Evolutionary conservation across 768 basidiomycete species (phyloP).

Genomic region (Tylopilus plumbeoviolaceoides): DNA sequence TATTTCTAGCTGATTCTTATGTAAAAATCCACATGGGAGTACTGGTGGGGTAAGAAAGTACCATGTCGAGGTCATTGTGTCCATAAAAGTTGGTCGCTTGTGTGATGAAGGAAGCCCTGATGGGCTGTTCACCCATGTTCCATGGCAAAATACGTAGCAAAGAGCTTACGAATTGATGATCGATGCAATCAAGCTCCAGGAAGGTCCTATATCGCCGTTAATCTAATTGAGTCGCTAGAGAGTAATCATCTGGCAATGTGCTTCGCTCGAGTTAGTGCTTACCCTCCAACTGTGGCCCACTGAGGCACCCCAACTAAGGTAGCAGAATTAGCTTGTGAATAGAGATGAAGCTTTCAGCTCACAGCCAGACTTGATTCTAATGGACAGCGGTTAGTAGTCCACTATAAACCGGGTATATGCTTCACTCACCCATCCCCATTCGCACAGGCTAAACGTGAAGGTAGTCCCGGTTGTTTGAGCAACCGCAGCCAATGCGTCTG

Average conservation of each 20-base stretch:
- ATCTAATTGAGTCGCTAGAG: constrained; percentile 7
- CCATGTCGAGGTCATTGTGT: constrained; percentile 64
- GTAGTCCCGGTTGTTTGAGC: constrained; percentile 47
- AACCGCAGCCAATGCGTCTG: constrained; percentile 47
- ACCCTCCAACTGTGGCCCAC: constrained; percentile 43
- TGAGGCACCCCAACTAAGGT: constrained; percentile 33
- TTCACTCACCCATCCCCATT: constrained; percentile 59
- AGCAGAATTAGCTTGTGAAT: background rate
- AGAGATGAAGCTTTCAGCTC: constrained; percentile 33
- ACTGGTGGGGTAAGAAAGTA: constrained; percentile 15
- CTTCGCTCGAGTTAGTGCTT: constrained; percentile 2
- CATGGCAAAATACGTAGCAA: background rate
- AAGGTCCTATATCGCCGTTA: constrained; percentile 27
- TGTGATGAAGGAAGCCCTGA: constrained; percentile 60
- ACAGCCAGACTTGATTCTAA: constrained; percentile 59
- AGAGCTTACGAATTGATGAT: constrained; percentile 50
- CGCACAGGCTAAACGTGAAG: constrained; percentile 56
- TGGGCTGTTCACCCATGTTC: background rate
- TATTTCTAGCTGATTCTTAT: constrained; percentile 45
- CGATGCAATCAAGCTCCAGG: constrained; percentile 47
- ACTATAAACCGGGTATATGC: background rate
- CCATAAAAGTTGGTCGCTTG: constrained; percentile 62
- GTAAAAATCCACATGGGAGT: background rate
- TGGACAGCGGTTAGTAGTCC: background rate
- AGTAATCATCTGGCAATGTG: background rate